Percentiles rank a stretch among this genome's conserved stretches.
Evolutionary conservation across 352 stramenopile genomes (phyloP).

Genomic region (Phytopythium helicoides): DNA sequence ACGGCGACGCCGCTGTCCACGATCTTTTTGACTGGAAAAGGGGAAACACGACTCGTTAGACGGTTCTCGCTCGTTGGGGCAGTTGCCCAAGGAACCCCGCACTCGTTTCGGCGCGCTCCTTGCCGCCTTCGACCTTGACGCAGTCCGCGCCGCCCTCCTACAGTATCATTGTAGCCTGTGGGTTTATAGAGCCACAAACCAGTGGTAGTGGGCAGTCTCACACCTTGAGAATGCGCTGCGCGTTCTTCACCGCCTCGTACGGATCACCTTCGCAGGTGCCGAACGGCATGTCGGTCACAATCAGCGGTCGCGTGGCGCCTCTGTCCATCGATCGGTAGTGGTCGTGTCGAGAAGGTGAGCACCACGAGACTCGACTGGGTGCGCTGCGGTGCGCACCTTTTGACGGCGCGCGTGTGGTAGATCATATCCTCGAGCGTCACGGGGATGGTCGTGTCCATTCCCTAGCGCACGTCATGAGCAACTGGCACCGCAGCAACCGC

Average conservation of each 20-base stretch:
- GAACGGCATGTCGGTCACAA: constrained; percentile 99
- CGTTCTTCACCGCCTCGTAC: constrained; percentile 93
- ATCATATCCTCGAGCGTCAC: constrained; percentile 99
- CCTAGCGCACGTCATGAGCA: constrained; percentile 27
- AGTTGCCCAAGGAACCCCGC: not conserved
- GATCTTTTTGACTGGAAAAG: constrained; percentile 55
- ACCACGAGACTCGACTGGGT: too few species aligned
- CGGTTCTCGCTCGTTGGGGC: too few species aligned
- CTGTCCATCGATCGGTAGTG: too few species aligned
- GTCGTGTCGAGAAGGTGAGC: not conserved
- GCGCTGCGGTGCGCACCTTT: constrained; percentile 47
- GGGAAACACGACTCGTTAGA: not conserved
- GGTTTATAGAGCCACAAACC: not conserved
- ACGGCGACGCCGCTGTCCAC: constrained; percentile 92
- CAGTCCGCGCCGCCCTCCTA: constrained; percentile 97
- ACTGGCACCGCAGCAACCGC: constrained; percentile 1
- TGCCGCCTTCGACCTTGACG: constrained; percentile 98
- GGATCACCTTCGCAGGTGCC: constrained; percentile 93
- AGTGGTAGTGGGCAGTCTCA: constrained; percentile 10
- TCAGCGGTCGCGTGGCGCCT: constrained; percentile 83
- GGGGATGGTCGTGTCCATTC: constrained; percentile 88
- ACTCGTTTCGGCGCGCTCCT: constrained; percentile 75
- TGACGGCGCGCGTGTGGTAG: constrained; percentile 96
- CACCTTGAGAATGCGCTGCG: constrained; percentile 93
- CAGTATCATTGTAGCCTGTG: not conserved